phyloP scores from a whole-genome alignment of 805 yeast genomes.

The Diddensiella transvaalensis region DNA sequence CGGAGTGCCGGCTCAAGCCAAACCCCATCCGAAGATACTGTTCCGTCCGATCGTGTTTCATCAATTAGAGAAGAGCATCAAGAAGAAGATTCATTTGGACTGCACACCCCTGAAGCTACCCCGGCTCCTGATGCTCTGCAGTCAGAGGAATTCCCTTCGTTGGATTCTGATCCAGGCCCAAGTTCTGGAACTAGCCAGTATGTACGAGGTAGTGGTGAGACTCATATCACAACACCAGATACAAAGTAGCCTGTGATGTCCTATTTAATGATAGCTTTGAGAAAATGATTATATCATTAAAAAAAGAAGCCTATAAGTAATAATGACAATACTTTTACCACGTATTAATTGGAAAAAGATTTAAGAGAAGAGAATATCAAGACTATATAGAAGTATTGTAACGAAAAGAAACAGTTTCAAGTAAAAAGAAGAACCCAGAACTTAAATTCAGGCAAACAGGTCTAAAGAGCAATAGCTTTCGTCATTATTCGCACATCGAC shows the following conservation, averaged over 20 bases:
- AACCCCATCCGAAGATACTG: neutral
- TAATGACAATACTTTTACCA: too few relatives aligned
- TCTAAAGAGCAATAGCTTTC: conserved; percentile 21
- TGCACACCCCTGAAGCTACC: neutral
- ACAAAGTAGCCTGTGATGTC: neutral
- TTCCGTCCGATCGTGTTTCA: neutral
- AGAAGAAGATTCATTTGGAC: neutral
- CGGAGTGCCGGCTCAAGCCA: neutral
- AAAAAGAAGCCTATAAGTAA: too few relatives aligned
- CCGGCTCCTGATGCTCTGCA: neutral
- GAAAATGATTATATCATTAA: too few relatives aligned
- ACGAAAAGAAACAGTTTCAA: neutral
- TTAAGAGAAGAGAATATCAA: neutral
- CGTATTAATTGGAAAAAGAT: too few relatives aligned
- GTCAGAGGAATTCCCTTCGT: neutral
- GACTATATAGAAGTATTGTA: neutral
- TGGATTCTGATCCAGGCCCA: neutral
- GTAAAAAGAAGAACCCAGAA: too few relatives aligned
- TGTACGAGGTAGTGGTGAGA: neutral
- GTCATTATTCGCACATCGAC: conserved; percentile 29
- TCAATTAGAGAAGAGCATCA: neutral
- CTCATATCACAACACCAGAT: neutral
- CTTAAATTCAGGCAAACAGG: neutral
- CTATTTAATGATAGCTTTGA: too few relatives aligned
- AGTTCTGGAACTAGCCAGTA: neutral